These are phyloP conservation scores for Eucalyptus grandis DNA, from an alignment of 345 rosid species.

Conservation along the genomic window DNA sequence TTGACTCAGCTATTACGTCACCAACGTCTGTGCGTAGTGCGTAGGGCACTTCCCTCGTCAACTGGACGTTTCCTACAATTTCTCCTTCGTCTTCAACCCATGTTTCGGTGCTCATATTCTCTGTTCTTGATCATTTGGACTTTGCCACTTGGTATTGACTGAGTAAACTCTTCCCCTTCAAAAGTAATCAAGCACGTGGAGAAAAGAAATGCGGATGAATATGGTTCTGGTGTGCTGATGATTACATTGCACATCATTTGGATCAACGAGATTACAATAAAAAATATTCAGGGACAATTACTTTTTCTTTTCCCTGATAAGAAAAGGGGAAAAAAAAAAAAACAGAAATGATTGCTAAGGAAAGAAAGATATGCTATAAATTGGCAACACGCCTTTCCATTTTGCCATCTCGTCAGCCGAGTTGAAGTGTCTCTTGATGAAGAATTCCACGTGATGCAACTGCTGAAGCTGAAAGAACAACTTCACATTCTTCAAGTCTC, in stretches of 20 bases:
- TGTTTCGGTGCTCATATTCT: background rate
- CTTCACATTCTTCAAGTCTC: background rate
- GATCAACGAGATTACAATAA: background rate
- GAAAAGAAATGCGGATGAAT: background rate
- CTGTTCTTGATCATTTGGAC: background rate
- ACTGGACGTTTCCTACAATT: background rate
- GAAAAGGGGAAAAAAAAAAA: background rate
- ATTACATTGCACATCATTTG: background rate
- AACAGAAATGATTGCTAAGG: background rate
- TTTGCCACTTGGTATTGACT: background rate
- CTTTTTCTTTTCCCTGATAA: background rate
- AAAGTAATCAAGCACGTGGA: background rate
- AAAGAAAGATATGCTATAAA: background rate
- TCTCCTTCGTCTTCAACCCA: background rate
- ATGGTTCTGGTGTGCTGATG: background rate
- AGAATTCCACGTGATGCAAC: background rate
- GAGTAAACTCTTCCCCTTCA: background rate
- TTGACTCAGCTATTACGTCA: background rate
- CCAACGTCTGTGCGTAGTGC: background rate
- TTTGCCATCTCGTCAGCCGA: background rate
- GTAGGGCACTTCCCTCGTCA: background rate
- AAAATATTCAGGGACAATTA: background rate
- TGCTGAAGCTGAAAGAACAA: background rate
- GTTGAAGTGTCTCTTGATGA: background rate
- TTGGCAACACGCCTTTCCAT: background rate